Base-by-base conservation (phyloP, 1,284 basidiomycete species). In the Ceratobasidium sp. region DNA sequence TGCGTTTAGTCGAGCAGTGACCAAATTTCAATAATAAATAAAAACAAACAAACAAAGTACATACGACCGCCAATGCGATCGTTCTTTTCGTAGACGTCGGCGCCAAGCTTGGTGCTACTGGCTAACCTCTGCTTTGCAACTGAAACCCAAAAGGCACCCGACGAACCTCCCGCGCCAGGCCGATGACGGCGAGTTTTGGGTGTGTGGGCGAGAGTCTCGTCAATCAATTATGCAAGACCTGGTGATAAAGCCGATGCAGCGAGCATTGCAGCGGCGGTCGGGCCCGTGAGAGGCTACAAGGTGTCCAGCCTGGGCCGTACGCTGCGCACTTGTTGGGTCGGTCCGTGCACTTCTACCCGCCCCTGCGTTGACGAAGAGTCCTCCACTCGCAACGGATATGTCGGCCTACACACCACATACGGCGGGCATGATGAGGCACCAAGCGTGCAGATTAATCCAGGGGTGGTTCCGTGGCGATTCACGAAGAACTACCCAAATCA, bases 61-160 rank as follows among this genome's bases (percentile, higher is more conserved):
- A 86, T 82, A 92, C 96, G 86, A 74, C 95, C 95, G 56, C 95
- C 95, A 77, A 97, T 85, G 78, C 92, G 91, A 24, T 84, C 84
- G 62, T 85, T 86, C 77, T 86, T 87, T 14, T 98, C 95, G 80
- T 90, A 96, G 9, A 98, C 87, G 77, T 96, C 93, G 14, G 97
- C 84, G 53, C 93, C 85, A 31, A 92, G 80, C 14, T 79, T 74
- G 6, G 77, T 74, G 0, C 87, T 89, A 71, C 91, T 83, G 27
- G 27, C 13, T 75, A 90, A 84, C 79, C 90, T 90, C 16, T 92
- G 91, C 78, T 91, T 91, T 6, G 86, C 84, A 64, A 97, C 87
- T 7, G 27, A 64, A 34, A 49, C 13, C 89, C 94, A 96, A 82
- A 94, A 96, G 0, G 95, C 93, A 11, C 85, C 83, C 11, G 92